Conservation (phyloP, 768 basidiomycete species). For the Dioszegia hungarica region DNA sequence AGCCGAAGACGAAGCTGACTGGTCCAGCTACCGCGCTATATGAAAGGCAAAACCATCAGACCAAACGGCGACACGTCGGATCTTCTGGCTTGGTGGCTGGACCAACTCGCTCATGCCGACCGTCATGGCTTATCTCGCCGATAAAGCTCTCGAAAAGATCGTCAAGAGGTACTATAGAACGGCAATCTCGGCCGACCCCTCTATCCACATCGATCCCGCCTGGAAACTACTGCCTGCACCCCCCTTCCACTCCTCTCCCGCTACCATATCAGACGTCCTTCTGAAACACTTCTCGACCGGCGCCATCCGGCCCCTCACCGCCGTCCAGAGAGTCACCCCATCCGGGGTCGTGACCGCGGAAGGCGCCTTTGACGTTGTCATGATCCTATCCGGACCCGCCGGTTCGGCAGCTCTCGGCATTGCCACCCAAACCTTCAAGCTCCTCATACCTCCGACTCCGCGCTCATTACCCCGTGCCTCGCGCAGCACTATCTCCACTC, state of each 20-base stretch:
- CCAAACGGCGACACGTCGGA: conserved; percentile 3
- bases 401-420: too few relatives aligned
- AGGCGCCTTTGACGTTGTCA: not conserved
- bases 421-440: too few relatives aligned
- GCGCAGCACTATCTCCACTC: too few relatives aligned
- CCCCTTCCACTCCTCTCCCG: not conserved
- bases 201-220: not conserved
- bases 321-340: conserved; percentile 1
- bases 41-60: not conserved
- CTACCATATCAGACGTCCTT: not conserved
- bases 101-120: not conserved
- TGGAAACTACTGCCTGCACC: conserved; percentile 16
- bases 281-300: conserved; percentile 3
- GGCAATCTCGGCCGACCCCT: not conserved
- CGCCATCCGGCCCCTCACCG: not conserved
- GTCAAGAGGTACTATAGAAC: not conserved
- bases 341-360: not conserved
- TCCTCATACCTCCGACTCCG: too few relatives aligned
- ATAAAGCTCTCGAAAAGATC: not conserved
- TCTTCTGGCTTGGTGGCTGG: not conserved
- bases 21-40: not conserved
- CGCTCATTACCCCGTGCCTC: too few relatives aligned
- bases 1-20: not conserved
- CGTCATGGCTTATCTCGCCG: not conserved
- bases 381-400: conserved; percentile 11